Conservation (phyloP, 1,284 basidiomycete genomes). For the Farysia itapuensis region DNA sequence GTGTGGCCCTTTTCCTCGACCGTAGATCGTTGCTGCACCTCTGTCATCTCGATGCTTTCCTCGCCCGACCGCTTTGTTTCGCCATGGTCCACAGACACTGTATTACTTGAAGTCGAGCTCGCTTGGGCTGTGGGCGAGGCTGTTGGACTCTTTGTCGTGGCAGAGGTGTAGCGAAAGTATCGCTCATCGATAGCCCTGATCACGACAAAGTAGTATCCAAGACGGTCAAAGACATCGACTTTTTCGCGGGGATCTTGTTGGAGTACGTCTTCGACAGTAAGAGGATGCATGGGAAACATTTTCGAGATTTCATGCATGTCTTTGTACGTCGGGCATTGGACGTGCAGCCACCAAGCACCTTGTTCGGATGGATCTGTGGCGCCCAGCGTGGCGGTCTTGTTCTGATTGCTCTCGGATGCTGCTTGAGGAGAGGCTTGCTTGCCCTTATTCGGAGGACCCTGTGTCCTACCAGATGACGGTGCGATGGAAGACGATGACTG, state of each 20-base stretch:
- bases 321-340: constrained; percentile 84
- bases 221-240: constrained; percentile 79
- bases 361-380: constrained; percentile 7
- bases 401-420: constrained; percentile 3
- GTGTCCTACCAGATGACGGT: neutral
- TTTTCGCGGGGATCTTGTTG: constrained; percentile 92
- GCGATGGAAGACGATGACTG: neutral
- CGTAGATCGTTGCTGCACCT: neutral
- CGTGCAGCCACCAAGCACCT: constrained; percentile 83
- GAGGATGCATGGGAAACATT: constrained; percentile 85
- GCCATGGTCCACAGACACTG: neutral
- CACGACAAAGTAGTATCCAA: constrained; percentile 91
- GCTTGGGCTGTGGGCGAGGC: constrained; percentile 3
- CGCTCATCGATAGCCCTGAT: constrained; percentile 76
- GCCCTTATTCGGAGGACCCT: neutral
- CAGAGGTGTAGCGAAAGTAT: constrained; percentile 66
- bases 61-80: constrained; percentile 1
- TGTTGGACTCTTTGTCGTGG: constrained; percentile 24
- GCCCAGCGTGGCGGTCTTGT: constrained; percentile 2
- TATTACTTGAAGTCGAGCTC: neutral
- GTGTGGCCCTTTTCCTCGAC: neutral
- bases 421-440: neutral
- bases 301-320: constrained; percentile 86
- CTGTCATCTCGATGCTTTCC: constrained; percentile 22
- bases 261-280: constrained; percentile 93